phyloP scores from a whole-genome alignment of 2,329 filamentous ascomycete genomes.

The Talaromyces rugulosus region DNA sequence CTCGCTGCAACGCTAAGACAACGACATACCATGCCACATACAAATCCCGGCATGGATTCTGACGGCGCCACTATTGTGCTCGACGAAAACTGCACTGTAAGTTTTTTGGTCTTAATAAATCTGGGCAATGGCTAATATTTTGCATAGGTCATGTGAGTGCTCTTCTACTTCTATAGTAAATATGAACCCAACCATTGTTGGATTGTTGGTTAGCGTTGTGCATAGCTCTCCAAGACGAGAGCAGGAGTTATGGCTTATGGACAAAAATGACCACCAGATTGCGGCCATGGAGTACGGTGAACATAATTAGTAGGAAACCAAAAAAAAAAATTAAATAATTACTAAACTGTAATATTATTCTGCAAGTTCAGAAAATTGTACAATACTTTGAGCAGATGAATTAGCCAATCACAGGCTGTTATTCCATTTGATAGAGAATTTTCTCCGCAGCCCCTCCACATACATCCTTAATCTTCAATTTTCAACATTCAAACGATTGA shows the following conservation, averaged over 20 bases:
- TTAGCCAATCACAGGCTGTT: not conserved
- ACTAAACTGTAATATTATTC: not conserved
- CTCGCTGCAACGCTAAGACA: slow-evolving; percentile 40
- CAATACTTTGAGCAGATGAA: not conserved
- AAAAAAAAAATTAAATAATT: not conserved
- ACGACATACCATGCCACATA: slow-evolving; percentile 28
- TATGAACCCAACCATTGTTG: not conserved
- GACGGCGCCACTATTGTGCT: slow-evolving; percentile 33
- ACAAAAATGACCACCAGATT: not conserved
- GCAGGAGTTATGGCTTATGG: not conserved
- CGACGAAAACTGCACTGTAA: slow-evolving; percentile 44
- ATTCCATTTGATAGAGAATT: slow-evolving; percentile 2
- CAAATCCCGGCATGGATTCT: slow-evolving; percentile 20
- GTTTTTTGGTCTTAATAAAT: slow-evolving; percentile 10
- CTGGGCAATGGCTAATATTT: not conserved
- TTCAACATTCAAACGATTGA: not conserved
- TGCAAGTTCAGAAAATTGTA: not conserved
- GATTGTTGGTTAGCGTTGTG: not conserved
- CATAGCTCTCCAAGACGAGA: not conserved
- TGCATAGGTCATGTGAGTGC: slow-evolving; percentile 29
- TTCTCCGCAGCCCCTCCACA: slow-evolving; percentile 2
- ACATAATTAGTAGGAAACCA: not conserved
- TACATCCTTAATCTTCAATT: not conserved
- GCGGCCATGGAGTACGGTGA: not conserved
- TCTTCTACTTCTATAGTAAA: not conserved